Evolutionary conservation across 768 basidiomycete genomes (phyloP), one percentile per base, ranked within the genome.

Genomic region (Collybia sordida): DNA sequence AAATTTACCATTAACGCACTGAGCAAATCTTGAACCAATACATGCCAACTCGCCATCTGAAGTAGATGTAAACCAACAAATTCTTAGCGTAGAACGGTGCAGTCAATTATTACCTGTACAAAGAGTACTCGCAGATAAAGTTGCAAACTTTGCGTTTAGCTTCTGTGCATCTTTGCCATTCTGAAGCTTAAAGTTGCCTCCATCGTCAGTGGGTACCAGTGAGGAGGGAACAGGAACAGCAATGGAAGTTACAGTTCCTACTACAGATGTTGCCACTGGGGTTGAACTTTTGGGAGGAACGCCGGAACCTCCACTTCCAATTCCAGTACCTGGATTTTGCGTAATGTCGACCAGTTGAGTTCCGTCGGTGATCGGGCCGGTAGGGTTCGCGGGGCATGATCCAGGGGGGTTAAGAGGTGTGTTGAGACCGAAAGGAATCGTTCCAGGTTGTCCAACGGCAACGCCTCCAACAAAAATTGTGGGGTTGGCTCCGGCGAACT

Each of bases 311-410:
- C 37, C 54, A n/a, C 46, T 41, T 42, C 56, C 43, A 11, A 54
- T 28, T 14, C 54, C 55, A 34, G 59, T 53, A 38, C 75, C 73
- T 27, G 76, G 70, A 52, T 64, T 60, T 22, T 68, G 60, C 1
- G 66, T 65, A 35, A 69, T 53, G 41, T 64, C 63, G 23, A 61
- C 55, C 7, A 80, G 61, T 61, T 82, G 79, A 18, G 62, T 39
- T 15, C 81, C 80, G 57, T 79, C 78, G 4, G 79, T 45, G 48
- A 83, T 71, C 42, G 78, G 73, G 2, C 78, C 82, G 18, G 42
- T 52, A 9, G 77, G 62, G 51, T 79, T 60, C 7, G 80, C 81
- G 24, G 72, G 72, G 61, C 81, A 81, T 17, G 78, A 77, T 15
- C 80, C 79, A 4, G 74, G 60, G 19, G 81, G 78, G 53, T 56